A percentile compares a stretch with the other conserved stretches of the same genome.
Conservation (phyloP, 139 green algal genomes). For the Volvox reticuliferus region DNA sequence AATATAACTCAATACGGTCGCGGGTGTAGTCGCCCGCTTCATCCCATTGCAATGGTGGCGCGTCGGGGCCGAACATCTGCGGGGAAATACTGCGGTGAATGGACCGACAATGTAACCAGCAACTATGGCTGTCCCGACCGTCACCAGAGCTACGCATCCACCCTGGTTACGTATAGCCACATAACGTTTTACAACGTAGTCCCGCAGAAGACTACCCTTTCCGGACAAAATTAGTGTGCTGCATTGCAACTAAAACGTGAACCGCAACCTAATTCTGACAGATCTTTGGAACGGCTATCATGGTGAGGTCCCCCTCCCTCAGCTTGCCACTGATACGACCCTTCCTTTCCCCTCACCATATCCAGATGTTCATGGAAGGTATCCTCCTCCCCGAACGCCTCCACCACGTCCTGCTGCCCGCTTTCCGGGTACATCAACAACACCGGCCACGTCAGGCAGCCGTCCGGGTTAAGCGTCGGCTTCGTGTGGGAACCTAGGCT, state of each 20-base stretch:
- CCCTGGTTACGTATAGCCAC: no score
- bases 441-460: constrained; percentile 85
- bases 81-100: no score
- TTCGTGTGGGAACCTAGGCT: constrained; percentile 45
- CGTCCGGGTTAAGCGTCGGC: constrained; percentile 71
- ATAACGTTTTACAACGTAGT: no score
- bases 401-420: constrained; percentile 85
- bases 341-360: constrained; percentile 58
- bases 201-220: no score
- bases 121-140: no score
- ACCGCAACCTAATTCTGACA: no score
- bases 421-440: constrained; percentile 92
- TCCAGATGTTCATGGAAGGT: constrained; percentile 83
- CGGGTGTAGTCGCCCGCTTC: constrained; percentile 72
- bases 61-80: constrained; percentile 75
- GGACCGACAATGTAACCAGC: no score
- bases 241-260: no score
- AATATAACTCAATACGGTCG: constrained; percentile 88
- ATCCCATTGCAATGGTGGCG: constrained; percentile 90
- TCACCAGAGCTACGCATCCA: no score
- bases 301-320: neutral
- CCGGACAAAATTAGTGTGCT: no score
- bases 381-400: constrained; percentile 86
- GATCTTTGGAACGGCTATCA: no score
- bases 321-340: no score